Evolutionary conservation across 116 monocot genomes (phyloP), one percentile per base, ranked within the genome.

Genomic region (Cymodocea nodosa): DNA sequence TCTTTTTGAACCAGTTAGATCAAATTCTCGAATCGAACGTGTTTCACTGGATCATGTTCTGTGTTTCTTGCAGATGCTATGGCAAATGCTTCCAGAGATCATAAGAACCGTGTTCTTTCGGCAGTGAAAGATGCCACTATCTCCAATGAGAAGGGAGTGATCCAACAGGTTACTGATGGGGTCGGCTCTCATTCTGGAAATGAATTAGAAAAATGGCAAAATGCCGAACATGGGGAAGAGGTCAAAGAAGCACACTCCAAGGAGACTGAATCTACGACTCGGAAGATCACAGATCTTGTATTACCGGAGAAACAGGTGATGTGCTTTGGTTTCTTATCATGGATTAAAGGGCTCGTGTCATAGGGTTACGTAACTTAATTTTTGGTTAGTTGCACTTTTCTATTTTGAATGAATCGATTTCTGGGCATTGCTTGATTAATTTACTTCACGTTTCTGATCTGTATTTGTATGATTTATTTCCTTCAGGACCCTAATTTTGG

Each of bases 61-160:
- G 35, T 44, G 7, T 44, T 9, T 44, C 59, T 73, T 81, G 40
- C 70, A 86, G 80, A 70, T 60, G 30, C 73, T 37, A 34, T 73
- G 69, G 54, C 73, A 15, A 44, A 34, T 39, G 57, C 55, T 13
- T 70, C 73, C 39, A 66, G 71, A 55, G 83, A 87, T 68, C 79
- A 85, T 73, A 92, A 83, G 52, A 78, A 50, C 54, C 62, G 92
- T 23, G 85, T 83, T 15, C 62, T 92, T 8, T 87, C 92, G 6
- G 84, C 73, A 39, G 71, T 81, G 4, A 70, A 74, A 48, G 84
- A 82, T 6, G 62, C 66, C 36, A 52, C 35, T 62, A 51, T 17
- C 19, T 23, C 65, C 2, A 65, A 72, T 25, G 50, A 57, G 52
- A 76, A 74, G 51, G 52, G 53, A 13, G 53, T 87, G 66, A 87